Conservation (phyloP, 2,329 filamentous ascomycete species). For the Boeremia lycopersici region DNA sequence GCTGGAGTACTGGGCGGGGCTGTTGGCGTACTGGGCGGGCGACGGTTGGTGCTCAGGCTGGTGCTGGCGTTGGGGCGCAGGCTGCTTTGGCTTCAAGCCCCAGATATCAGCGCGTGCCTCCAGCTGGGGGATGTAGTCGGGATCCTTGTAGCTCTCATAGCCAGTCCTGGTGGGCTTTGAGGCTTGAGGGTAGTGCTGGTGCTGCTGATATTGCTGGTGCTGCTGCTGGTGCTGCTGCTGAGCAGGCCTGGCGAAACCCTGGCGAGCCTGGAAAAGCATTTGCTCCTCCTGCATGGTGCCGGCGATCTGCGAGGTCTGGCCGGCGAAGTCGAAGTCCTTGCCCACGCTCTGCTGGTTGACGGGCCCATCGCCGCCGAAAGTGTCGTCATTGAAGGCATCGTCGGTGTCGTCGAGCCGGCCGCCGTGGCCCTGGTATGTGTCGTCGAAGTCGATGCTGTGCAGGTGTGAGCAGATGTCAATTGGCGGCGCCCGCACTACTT, state of each 20-base stretch:
- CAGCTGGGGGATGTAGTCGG: conserved; percentile 84
- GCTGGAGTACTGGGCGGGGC: conserved; percentile 23
- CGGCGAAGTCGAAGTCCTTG: conserved; percentile 97
- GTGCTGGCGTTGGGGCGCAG: conserved; percentile 43
- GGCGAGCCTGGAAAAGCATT: conserved; percentile 78
- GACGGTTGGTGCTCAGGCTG: conserved; percentile 29
- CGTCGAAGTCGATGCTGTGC: conserved; percentile 83
- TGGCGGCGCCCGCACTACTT: conserved; percentile 42
- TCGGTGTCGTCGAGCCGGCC: conserved; percentile 89
- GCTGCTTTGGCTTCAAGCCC: conserved; percentile 73
- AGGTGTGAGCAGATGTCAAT: conserved; percentile 50
- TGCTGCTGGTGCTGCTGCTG: conserved; percentile 59
- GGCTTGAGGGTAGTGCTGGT: conserved; percentile 49
- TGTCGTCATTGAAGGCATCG: conserved; percentile 96
- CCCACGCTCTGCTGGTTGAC: conserved; percentile 65
- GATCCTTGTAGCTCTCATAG: conserved; percentile 89
- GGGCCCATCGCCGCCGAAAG: conserved; percentile 68
- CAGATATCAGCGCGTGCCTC: conserved; percentile 93
- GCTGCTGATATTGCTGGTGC: conserved; percentile 56
- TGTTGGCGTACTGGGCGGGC: conserved; percentile 22
- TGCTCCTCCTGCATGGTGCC: conserved; percentile 91
- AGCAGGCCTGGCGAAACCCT: conserved; percentile 52
- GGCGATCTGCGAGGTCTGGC: conserved; percentile 85
- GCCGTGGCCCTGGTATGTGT: conserved; percentile 94
- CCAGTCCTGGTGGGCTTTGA: conserved; percentile 74